A percentile compares a stretch with the other conserved stretches of the same genome.
phyloP scores from a whole-genome alignment of 129 eudicot species.

The Saussurea involucrata region DNA sequence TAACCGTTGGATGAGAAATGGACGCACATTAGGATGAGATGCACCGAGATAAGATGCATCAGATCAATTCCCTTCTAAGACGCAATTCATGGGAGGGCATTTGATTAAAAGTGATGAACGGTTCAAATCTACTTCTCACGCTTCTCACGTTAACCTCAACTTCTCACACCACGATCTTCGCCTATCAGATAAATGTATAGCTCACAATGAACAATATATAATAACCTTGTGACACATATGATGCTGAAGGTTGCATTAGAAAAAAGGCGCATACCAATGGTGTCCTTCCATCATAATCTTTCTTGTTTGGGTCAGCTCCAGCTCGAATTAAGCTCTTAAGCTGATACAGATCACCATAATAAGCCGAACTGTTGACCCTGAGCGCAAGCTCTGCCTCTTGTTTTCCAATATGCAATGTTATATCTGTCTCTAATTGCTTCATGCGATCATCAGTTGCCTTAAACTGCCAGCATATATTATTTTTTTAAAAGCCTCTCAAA shows the following conservation, averaged over 20 bases:
- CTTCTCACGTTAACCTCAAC: no score
- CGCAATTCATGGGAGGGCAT: no score
- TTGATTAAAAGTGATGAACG: no score
- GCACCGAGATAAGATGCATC: no score
- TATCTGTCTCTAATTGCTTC: conserved; percentile 84
- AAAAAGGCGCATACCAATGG: conserved; percentile 62
- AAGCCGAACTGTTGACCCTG: conserved; percentile 84
- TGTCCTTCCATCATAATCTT: conserved; percentile 93
- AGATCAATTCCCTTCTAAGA: no score
- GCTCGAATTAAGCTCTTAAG: conserved; percentile 77
- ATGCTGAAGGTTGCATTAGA: background rate
- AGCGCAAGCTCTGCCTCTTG: conserved; percentile 95
- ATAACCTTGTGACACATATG: background rate
- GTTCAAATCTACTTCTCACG: no score
- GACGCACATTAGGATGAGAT: no score
- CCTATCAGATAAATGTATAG: background rate
- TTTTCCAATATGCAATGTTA: conserved; percentile 71
- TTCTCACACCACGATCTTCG: no score
- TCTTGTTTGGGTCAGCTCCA: conserved; percentile 94
- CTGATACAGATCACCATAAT: conserved; percentile 79
- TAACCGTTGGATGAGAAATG: no score
- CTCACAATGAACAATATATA: background rate
- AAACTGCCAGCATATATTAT: conserved; percentile 44
- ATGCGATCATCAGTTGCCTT: conserved; percentile 59
- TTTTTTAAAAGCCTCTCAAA: conserved; percentile 2